These are phyloP conservation scores for Picea glauca DNA, from an alignment of 75 land plant genomes.

Conservation along the genomic window DNA sequence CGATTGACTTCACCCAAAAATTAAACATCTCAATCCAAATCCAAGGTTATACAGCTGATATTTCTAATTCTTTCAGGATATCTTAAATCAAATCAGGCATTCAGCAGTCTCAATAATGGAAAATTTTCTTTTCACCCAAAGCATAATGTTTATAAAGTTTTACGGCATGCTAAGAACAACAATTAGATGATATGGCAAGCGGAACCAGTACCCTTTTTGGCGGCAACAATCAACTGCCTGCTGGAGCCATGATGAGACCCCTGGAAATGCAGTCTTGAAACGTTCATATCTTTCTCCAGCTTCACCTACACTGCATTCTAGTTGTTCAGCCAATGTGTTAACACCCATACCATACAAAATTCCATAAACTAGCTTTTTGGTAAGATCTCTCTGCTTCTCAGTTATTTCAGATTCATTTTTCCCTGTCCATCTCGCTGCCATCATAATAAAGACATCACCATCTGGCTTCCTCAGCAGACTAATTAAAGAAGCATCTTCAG, in stretches of 20 bases:
- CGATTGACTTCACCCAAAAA: too few relatives aligned
- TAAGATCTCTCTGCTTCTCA: slow-evolving; percentile 74
- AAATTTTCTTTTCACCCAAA: too few relatives aligned
- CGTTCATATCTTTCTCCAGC: slow-evolving; percentile 71
- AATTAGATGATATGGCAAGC: background rate
- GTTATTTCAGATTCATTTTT: slow-evolving; percentile 45
- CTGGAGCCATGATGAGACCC: slow-evolving; percentile 80
- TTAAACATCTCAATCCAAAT: too few relatives aligned
- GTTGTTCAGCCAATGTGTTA: slow-evolving; percentile 73
- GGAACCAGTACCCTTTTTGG: slow-evolving; percentile 64
- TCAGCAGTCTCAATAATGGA: too few relatives aligned
- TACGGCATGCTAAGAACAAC: background rate
- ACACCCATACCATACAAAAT: slow-evolving; percentile 98
- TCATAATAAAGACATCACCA: slow-evolving; percentile 86
- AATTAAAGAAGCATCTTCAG: slow-evolving; percentile 66
- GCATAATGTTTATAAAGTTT: too few relatives aligned
- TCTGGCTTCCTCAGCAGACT: slow-evolving; percentile 65
- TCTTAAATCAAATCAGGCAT: too few relatives aligned
- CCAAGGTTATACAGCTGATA: too few relatives aligned
- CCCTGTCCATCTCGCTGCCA: slow-evolving; percentile 88
- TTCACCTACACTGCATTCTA: slow-evolving; percentile 76
- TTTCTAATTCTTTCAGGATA: too few relatives aligned
- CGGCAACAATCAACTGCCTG: slow-evolving; percentile 71
- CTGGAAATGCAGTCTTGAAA: slow-evolving; percentile 84
- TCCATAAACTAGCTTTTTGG: slow-evolving; percentile 90